A percentile compares a stretch with the other conserved stretches of the same genome.
These are phyloP conservation scores for Takakia lepidozioides DNA, from an alignment of 225 moss, liverwort and hornwort genomes.

Conservation along the genomic window DNA sequence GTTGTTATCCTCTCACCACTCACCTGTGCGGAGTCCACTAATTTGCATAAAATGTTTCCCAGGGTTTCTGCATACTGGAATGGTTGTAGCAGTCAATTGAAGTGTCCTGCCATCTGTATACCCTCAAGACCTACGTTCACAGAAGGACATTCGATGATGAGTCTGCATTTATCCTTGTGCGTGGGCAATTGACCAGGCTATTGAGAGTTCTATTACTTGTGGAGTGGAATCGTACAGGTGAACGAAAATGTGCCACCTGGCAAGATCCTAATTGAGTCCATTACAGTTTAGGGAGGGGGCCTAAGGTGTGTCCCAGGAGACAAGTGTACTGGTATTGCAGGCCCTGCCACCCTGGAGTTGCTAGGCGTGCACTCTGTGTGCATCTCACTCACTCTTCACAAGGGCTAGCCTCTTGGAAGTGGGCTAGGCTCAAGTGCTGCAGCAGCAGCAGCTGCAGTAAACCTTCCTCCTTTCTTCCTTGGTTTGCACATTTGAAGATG, in stretches of 20 bases:
- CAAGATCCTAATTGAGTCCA: constrained; percentile 51
- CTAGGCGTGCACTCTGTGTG: constrained; percentile 78
- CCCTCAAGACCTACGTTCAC: no score
- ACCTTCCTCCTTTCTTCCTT: background rate
- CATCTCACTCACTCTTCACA: constrained; percentile 66
- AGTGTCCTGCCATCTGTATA: no score
- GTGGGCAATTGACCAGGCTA: no score
- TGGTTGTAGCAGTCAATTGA: no score
- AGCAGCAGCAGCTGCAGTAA: constrained; percentile 94
- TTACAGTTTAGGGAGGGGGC: constrained; percentile 73
- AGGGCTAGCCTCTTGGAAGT: constrained; percentile 92
- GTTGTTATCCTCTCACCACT: no score
- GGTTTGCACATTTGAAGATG: no score
- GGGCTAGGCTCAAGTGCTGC: constrained; percentile 99
- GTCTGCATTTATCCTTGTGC: no score
- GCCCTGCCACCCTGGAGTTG: constrained; percentile 73
- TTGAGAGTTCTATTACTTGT: no score
- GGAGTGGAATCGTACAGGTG: constrained; percentile 47
- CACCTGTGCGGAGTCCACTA: no score
- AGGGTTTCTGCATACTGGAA: no score
- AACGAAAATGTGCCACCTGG: constrained; percentile 70
- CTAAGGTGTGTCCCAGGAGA: constrained; percentile 61
- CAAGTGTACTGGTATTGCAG: constrained; percentile 95
- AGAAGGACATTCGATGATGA: no score
- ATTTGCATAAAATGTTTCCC: no score